A percentile compares a stretch with the other conserved stretches of the same genome.
Conservation (phyloP, 1,139 yeast species). For the Casaregolazyma lundiana region DNA sequence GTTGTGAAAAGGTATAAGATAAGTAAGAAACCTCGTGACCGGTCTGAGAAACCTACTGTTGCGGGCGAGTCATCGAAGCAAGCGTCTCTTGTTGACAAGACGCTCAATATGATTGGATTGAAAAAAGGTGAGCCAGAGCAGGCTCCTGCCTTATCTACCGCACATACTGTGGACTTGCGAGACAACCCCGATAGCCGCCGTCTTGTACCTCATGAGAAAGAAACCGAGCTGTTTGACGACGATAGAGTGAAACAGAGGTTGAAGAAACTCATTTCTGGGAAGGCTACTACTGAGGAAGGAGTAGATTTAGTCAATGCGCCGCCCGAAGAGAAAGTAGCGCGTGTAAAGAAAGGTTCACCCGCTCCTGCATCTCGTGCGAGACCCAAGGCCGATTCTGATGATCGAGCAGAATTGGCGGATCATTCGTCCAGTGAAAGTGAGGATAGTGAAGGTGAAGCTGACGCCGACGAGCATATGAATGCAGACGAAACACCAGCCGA, state of each 20-base stretch:
- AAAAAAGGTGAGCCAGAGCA: constrained; percentile 8
- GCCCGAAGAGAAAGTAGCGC: constrained; percentile 8
- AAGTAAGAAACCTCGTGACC: constrained; percentile 43
- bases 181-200: constrained; percentile 19
- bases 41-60: neutral
- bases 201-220: constrained; percentile 8
- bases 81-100: constrained; percentile 20
- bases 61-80: neutral
- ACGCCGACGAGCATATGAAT: neutral
- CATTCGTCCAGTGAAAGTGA: constrained; percentile 10
- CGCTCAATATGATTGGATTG: constrained; percentile 28
- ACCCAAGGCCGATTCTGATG: neutral
- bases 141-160: constrained; percentile 4
- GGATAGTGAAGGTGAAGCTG: constrained; percentile 11
- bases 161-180: constrained; percentile 23
- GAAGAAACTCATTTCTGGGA: constrained; percentile 20
- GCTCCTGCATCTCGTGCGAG: neutral
- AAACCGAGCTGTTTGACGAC: constrained; percentile 21
- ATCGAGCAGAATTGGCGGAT: too few relatives aligned
- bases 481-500: constrained; percentile 45
- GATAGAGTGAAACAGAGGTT: constrained; percentile 23
- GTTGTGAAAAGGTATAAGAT: constrained; percentile 76
- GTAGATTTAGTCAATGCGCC: neutral
- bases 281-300: constrained; percentile 10
- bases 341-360: neutral